phyloP scores from a whole-genome alignment of 1,139 yeast species.

The Protomyces inouyei region DNA sequence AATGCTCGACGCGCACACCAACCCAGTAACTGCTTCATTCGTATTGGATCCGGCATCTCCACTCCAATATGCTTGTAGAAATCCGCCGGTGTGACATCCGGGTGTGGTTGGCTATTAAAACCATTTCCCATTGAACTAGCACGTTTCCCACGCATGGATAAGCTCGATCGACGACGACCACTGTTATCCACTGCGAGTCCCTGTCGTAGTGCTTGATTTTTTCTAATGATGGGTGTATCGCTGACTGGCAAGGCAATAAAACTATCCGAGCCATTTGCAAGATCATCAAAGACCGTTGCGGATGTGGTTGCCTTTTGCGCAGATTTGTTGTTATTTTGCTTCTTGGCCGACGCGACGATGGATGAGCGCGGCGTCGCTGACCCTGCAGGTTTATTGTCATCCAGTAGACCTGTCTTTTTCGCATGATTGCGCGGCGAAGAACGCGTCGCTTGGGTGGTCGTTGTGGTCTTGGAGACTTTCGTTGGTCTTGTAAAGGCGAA shows the following conservation, averaged over 20 bases:
- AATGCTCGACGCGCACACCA: conserved; percentile 62
- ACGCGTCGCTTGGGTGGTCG: conserved; percentile 8
- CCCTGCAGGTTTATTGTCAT: not conserved
- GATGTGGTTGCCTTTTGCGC: not conserved
- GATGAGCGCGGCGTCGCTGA: conserved; percentile 15
- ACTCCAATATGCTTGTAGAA: conserved; percentile 60
- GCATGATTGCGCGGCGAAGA: conserved; percentile 22
- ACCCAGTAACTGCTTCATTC: conserved; percentile 62
- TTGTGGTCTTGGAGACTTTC: conserved; percentile 5
- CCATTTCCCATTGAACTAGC: conserved; percentile 75
- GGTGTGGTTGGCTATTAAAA: conserved; percentile 62
- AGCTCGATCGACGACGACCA: conserved; percentile 37
- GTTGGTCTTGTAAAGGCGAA: conserved; percentile 28
- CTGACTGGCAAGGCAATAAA: conserved; percentile 41
- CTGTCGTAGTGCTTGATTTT: conserved; percentile 41
- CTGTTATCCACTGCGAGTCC: conserved; percentile 33
- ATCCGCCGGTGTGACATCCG: conserved; percentile 53
- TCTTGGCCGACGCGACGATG: not conserved
- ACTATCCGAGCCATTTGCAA: conserved; percentile 12
- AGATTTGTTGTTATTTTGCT: not conserved
- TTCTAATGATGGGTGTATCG: conserved; percentile 45
- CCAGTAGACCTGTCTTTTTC: not conserved
- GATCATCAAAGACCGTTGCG: not conserved
- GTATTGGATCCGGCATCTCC: conserved; percentile 64
- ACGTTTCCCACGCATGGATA: conserved; percentile 56